phyloP scores from a whole-genome alignment of 2,329 filamentous ascomycete species.

The Fusarium sp. region DNA sequence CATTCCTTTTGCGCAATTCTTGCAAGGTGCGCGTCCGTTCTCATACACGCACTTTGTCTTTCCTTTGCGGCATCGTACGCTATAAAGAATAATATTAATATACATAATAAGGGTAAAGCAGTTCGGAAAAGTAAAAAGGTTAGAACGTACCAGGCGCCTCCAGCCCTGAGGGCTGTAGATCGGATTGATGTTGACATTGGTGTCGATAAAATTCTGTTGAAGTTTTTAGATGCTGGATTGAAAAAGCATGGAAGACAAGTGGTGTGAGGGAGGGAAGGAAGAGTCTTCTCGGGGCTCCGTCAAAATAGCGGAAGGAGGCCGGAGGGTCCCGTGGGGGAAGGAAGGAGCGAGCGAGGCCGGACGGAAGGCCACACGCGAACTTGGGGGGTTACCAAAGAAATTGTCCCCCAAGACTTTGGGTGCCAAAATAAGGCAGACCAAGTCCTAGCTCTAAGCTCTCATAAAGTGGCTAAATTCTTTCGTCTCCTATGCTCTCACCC shows the following conservation, averaged over 20 bases:
- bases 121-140: too few species aligned
- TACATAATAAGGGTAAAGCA: too few species aligned
- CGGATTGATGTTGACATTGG: constrained; percentile 62
- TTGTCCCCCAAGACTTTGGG: background rate
- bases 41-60: constrained; percentile 74
- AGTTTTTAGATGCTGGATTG: background rate
- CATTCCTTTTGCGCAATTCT: constrained; percentile 73
- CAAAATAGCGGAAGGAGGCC: constrained; percentile 38
- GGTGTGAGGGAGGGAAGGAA: constrained; percentile 28
- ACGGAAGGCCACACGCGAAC: constrained; percentile 35
- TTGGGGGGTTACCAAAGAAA: constrained; percentile 9
- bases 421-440: background rate
- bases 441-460: background rate
- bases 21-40: constrained; percentile 70
- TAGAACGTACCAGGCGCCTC: constrained; percentile 56
- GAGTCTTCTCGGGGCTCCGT: constrained; percentile 37
- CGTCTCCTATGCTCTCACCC: background rate
- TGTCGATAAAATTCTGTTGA: background rate
- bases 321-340: constrained; percentile 38
- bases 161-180: constrained; percentile 69
- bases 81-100: too few species aligned
- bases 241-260: constrained; percentile 1
- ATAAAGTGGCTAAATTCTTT: background rate
- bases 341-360: constrained; percentile 36
- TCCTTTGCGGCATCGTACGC: constrained; percentile 71